Base-by-base conservation (phyloP, 1,284 basidiomycete genomes). In the Trametes hirsuta region DNA sequence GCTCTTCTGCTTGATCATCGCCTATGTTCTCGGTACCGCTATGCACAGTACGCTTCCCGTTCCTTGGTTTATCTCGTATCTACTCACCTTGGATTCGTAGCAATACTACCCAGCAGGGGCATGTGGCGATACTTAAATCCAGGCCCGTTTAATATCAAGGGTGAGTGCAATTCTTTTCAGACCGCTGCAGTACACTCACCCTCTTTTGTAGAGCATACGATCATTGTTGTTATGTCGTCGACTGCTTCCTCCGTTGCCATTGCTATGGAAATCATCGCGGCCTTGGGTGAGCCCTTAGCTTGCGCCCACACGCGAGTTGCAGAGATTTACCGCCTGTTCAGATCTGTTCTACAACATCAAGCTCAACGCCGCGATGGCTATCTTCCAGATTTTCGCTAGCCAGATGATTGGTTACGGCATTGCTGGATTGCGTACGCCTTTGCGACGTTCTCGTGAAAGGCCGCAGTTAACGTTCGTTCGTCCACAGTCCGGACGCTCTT, bases 201-300 rank as follows among this genome's bases (percentile, higher is more conserved):
- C 6, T 45, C 10, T 3, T 11, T 18, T 37, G 22, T 64, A 81
- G 81, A 89, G 67, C 84, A 87, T 70, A 83, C 84, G 0, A 82
- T 83, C 30, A 84, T 89, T 40, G 80, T 87, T 21, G 87, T 90
- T 65, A 87, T 90, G 85, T 72, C 87, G 1, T 84, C 84, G 39
- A 85, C 88, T 4, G 86, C 87, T 0, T 81, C 85, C 2, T 81
- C 81, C 5, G 83, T 85, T 0, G 87, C 88, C 0, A 79, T 87
- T 44, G 88, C 82, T 1, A 87, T 87, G 48, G 83, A 86, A 58
- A 79, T 91, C 40, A 80, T 90, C 47, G 85, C 87, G 0, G 86
- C 87, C 0, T 80, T 90, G 47, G 79, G 84, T 46, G 65, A 78
- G 25, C 81, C 73, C 47, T 44, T 58, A 18, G 18, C 18, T 8